Conservation (phyloP, 164 flowering plant genomes). For the Vitis amurensis region DNA sequence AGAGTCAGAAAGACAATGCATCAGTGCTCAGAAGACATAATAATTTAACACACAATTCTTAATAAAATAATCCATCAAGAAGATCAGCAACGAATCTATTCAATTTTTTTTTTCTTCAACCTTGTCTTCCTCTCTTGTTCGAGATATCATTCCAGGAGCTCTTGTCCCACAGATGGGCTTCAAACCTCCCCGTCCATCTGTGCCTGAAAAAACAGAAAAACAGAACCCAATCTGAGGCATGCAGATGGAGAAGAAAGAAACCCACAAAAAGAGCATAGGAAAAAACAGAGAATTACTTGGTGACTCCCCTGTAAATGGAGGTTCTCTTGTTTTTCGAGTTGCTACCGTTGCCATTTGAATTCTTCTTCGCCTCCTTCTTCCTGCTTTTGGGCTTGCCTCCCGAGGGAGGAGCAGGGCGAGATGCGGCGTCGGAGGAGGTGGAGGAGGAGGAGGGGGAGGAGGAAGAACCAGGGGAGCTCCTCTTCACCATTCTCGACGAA, state of each 20-base stretch:
- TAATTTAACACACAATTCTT: no score
- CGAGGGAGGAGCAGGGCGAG: conserved; percentile 28
- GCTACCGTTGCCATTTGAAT: not conserved
- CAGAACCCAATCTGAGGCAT: conserved; percentile 21
- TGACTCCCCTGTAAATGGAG: conserved; percentile 92
- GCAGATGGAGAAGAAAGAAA: conserved; percentile 11
- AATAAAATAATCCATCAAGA: no score
- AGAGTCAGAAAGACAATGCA: conserved; percentile 25
- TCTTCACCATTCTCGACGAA: not conserved
- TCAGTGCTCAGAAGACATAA: no score
- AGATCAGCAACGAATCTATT: no score
- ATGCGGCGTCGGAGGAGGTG: not conserved
- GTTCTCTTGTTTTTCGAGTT: conserved; percentile 40
- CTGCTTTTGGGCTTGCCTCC: conserved; percentile 19
- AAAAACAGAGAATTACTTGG: conserved; percentile 45
- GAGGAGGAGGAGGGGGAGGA: conserved; percentile 36
- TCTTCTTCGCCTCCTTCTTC: conserved; percentile 5
- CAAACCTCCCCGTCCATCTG: conserved; percentile 94
- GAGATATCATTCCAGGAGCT: conserved; percentile 69
- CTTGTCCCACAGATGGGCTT: conserved; percentile 98
- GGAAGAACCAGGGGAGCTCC: conserved; percentile 32
- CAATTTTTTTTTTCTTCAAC: conserved; percentile 23
- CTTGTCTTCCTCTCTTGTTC: conserved; percentile 94
- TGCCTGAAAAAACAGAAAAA: conserved; percentile 49
- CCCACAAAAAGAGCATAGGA: not conserved